Evolutionary conservation across 441 rosid genomes (phyloP).

Genomic region (Arabidopsis hybrid): DNA sequence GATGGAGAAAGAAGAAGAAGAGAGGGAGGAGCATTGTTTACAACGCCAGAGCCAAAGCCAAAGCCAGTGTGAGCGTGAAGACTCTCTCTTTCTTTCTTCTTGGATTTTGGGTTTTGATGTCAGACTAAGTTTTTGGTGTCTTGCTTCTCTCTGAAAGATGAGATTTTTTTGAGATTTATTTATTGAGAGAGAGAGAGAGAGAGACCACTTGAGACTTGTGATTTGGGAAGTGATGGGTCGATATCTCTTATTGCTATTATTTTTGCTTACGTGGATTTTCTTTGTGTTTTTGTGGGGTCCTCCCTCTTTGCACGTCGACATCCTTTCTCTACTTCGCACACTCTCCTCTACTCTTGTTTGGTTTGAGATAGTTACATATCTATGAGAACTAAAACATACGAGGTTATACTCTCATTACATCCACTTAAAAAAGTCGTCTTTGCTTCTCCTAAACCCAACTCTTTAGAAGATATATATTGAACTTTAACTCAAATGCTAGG

Average conservation of each 20-base stretch:
- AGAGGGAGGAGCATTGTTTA: slow-evolving; percentile 47
- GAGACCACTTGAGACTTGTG: slow-evolving; percentile 20
- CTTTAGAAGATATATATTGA: too few species aligned
- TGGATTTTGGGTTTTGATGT: slow-evolving; percentile 40
- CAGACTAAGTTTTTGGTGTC: slow-evolving; percentile 28
- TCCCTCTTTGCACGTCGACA: not conserved
- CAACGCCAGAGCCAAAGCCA: slow-evolving; percentile 32
- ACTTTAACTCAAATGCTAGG: too few species aligned
- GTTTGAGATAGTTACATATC: too few species aligned
- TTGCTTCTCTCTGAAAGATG: not conserved
- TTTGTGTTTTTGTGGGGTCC: not conserved
- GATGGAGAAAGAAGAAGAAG: slow-evolving; percentile 28
- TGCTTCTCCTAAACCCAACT: too few species aligned
- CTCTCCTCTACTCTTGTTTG: not conserved
- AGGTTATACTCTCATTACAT: too few species aligned
- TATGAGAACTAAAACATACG: too few species aligned
- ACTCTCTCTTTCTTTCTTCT: slow-evolving; percentile 10
- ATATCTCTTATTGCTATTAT: not conserved
- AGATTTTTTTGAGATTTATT: not conserved
- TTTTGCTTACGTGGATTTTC: not conserved
- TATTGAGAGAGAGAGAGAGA: not conserved
- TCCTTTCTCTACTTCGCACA: not conserved
- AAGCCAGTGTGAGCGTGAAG: slow-evolving; percentile 5
- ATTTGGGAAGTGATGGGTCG: not conserved
- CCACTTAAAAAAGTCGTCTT: too few species aligned